Evolutionary conservation across 2,329 filamentous ascomycete species (phyloP).

Genomic region (Trichoderma guizhouense): DNA sequence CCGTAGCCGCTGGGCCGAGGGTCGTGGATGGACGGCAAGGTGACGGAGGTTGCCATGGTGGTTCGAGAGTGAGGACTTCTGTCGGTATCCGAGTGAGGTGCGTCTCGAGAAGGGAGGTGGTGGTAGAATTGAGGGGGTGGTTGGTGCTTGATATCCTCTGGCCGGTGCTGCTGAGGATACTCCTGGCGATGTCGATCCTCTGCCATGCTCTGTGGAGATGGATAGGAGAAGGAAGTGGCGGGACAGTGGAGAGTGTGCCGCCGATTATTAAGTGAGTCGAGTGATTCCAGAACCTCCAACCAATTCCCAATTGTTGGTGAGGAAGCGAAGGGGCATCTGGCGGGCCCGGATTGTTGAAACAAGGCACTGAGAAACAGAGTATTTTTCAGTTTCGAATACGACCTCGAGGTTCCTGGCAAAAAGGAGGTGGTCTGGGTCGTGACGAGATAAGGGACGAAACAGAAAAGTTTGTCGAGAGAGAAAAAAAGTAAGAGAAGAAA

Average conservation of each 20-base stretch:
- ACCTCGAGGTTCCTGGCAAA: background rate
- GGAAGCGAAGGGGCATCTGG: conserved; percentile 16
- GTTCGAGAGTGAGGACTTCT: conserved; percentile 20
- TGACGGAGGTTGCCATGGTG: conserved; percentile 45
- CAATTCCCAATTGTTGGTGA: conserved; percentile 13
- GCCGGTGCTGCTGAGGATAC: conserved; percentile 34
- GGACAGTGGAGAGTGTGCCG: background rate
- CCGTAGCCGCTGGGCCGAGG: conserved; percentile 36
- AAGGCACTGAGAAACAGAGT: background rate
- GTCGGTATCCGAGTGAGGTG: conserved; percentile 30
- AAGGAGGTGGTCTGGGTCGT: background rate
- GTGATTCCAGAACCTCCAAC: conserved; percentile 16
- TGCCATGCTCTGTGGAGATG: conserved; percentile 35
- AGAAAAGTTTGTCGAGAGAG: background rate
- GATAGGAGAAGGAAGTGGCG: conserved; percentile 16
- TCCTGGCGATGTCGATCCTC: conserved; percentile 39
- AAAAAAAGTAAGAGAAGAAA: background rate
- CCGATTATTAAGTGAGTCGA: conserved; percentile 17
- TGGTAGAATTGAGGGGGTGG: conserved; percentile 39
- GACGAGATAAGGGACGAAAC: background rate
- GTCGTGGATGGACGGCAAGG: conserved; percentile 51
- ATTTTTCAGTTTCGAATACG: background rate
- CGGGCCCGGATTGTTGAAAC: background rate
- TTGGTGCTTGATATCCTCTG: conserved; percentile 43
- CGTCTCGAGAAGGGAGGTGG: conserved; percentile 37